phyloP scores from a whole-genome alignment of 2,329 filamentous ascomycete genomes.

The Pyricularia sp. region DNA sequence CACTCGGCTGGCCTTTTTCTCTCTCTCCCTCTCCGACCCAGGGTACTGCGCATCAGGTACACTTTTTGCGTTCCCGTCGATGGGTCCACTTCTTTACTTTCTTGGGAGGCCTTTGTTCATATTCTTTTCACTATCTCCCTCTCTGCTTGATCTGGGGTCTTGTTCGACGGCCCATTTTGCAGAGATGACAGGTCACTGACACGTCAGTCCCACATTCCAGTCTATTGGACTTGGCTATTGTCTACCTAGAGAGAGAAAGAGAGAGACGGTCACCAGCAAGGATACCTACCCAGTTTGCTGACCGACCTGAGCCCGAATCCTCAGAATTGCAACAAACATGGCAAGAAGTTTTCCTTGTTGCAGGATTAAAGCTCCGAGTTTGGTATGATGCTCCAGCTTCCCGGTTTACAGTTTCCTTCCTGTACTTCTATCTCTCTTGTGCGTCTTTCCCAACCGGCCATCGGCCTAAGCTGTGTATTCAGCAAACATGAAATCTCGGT shows the following conservation, averaged over 20 bases:
- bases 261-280: neutral
- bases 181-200: neutral
- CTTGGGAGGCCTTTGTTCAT: neutral
- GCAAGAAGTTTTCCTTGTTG: neutral
- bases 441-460: neutral
- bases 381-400: neutral
- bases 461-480: neutral
- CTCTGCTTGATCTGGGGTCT: neutral
- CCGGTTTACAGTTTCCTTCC: neutral
- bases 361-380: neutral
- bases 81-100: neutral
- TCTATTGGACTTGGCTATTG: neutral
- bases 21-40: neutral
- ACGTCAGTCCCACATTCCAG: neutral
- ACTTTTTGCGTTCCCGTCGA: neutral
- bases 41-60: neutral
- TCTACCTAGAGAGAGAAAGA: neutral
- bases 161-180: neutral
- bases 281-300: neutral
- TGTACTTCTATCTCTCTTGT: neutral
- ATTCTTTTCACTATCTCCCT: neutral
- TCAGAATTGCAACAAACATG: neutral
- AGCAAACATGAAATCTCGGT: neutral
- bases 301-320: neutral
- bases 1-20: neutral